phyloP scores from a whole-genome alignment of 2,329 filamentous ascomycete genomes.

The Cladosporium sp. region DNA sequence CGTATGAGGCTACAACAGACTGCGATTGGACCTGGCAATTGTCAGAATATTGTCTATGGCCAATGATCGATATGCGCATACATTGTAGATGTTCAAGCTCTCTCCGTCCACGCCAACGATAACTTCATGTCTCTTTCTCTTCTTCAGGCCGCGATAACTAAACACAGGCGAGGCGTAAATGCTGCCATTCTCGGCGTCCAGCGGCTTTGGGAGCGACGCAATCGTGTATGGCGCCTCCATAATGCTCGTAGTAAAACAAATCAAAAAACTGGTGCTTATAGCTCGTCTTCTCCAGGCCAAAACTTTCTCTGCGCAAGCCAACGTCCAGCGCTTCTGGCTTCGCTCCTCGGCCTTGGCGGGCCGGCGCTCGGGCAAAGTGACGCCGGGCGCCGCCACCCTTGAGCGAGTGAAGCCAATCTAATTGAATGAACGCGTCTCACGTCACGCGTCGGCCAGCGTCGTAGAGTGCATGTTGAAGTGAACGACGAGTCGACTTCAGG shows the following conservation, averaged over 20 bases:
- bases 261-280: neutral
- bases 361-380: neutral
- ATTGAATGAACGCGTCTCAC: neutral
- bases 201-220: slow-evolving; percentile 41
- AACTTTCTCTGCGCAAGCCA: slow-evolving; percentile 3
- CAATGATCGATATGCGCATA: slow-evolving; percentile 30
- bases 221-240: slow-evolving; percentile 37
- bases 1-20: slow-evolving; percentile 57
- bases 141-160: slow-evolving; percentile 52
- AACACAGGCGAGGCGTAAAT: slow-evolving; percentile 46
- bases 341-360: neutral
- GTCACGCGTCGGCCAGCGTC: neutral
- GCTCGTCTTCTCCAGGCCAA: slow-evolving; percentile 5
- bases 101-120: slow-evolving; percentile 58
- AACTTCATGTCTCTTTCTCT: slow-evolving; percentile 60
- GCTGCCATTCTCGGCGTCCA: slow-evolving; percentile 37
- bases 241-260: neutral
- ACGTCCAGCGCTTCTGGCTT: neutral
- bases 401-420: too few species aligned
- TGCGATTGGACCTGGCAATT: slow-evolving; percentile 54
- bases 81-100: slow-evolving; percentile 60
- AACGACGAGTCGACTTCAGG: neutral
- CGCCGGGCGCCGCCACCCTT: neutral
- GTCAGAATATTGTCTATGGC: slow-evolving; percentile 14
- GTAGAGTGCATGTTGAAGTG: neutral